Conservation (phyloP, 495 filamentous ascomycete genomes). For the Trichoderma asperelloides region DNA sequence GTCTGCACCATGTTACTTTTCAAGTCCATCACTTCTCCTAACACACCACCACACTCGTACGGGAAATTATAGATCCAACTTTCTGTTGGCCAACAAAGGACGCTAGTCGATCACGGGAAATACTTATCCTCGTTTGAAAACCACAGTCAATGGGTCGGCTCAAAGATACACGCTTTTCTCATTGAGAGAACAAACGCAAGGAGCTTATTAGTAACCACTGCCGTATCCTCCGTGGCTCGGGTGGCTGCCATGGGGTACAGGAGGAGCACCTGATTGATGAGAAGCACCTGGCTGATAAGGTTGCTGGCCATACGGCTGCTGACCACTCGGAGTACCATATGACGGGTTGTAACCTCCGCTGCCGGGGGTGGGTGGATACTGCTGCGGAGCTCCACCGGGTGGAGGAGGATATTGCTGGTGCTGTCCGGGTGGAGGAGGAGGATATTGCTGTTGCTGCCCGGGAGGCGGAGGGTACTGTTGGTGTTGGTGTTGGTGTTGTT, state of each 20-base stretch:
- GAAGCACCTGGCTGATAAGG: slow-evolving; percentile 13
- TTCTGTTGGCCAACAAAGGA: not conserved
- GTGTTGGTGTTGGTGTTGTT: slow-evolving; percentile 18
- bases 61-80: not conserved
- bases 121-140: not conserved
- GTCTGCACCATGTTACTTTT: not conserved
- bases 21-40: not conserved
- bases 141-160: not conserved
- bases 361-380: slow-evolving; percentile 15
- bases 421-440: slow-evolving; percentile 18
- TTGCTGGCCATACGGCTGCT: slow-evolving; percentile 21
- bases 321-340: slow-evolving; percentile 18
- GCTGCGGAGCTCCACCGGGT: slow-evolving; percentile 20
- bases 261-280: slow-evolving; percentile 12
- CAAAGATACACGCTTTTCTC: not conserved
- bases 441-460: not conserved
- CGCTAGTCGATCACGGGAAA: slow-evolving; percentile 1
- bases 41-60: not conserved
- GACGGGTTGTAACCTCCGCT: slow-evolving; percentile 13
- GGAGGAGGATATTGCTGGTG: slow-evolving; percentile 20
- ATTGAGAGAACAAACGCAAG: not conserved
- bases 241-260: slow-evolving; percentile 24
- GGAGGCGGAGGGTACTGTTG: not conserved
- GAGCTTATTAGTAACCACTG: not conserved
- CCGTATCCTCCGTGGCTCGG: slow-evolving; percentile 22